Base-by-base conservation (phyloP, 352 stramenopile species). In the Lagenidium sp. region DNA sequence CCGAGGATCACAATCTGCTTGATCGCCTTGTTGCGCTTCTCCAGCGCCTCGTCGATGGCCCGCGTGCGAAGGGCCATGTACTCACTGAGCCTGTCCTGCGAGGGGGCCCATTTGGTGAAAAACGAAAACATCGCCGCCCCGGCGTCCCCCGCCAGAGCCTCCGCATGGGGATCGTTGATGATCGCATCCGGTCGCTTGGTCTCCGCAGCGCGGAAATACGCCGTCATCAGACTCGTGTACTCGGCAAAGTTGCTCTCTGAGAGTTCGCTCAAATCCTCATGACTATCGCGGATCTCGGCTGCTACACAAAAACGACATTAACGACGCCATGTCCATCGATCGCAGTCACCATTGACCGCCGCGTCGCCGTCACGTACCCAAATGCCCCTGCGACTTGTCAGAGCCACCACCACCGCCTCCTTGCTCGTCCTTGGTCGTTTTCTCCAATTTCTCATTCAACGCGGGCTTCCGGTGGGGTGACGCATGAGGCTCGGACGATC, bases 1-100 rank as follows among this genome's bases (percentile, higher is more conserved):
- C 56, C 70, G 1, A 83, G 51, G 8, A 83, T 55, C 10, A 83
- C 67, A n/a, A 81, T 40, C 31, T 83, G 70, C 11, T 64, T 54
- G 39, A 81, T 74, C 26, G 25, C 44, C 3, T 44, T n/a, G 28
- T 65, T 38, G 6, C 67, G 62, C 16, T 75, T 37, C 0, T 22
- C 16, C 11, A 83, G 38, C 19, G 70, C 62, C n/a, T 83, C 70
- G 38, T 83, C 70, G 15, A 83, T 47, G 41, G 61, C 74, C 16
- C 67, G 57, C 15, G 61, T 55, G 1, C 67, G 62, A 1, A 83
- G 21, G 0, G 67, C 67, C 8, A 79, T 29, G 22, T 60, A 66
- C 15, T 69, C 39, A 41, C 4, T 41, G 18, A 36, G 25, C n/a
- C n/a, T n/a, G n/a, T n/a, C n/a, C 28, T 32, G 28, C 11, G 22